Conservation (phyloP, 768 basidiomycete genomes). For the Mrakia gelida region DNA sequence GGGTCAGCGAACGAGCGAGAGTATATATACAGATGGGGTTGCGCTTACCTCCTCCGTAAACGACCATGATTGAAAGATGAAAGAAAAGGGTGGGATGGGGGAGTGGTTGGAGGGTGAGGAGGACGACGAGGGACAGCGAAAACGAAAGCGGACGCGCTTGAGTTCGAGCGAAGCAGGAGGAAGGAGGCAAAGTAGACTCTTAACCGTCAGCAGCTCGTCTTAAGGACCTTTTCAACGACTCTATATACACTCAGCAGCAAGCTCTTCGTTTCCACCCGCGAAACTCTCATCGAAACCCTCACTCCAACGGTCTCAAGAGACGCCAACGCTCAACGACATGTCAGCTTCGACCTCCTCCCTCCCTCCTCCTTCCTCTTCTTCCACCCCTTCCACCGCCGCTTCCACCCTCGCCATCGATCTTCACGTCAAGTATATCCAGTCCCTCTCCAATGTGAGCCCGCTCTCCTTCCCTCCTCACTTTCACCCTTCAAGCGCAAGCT, state of each 20-base stretch:
- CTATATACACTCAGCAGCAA: no score
- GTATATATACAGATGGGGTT: no score
- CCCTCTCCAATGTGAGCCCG: constrained; percentile 45
- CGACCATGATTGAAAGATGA: constrained; percentile 20
- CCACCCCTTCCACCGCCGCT: background rate
- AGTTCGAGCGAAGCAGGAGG: no score
- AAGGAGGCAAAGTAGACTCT: background rate
- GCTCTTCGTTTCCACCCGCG: no score
- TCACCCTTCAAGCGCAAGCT: no score
- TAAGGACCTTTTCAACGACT: background rate
- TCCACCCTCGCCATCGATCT: constrained; percentile 51
- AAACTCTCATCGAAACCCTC: background rate
- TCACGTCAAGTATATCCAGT: constrained; percentile 71
- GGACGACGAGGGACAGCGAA: background rate
- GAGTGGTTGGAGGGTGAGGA: background rate
- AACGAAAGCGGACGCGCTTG: background rate
- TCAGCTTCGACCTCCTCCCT: background rate
- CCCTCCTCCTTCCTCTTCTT: constrained; percentile 3
- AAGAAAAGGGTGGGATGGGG: background rate
- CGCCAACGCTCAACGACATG: background rate
- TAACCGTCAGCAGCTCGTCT: background rate
- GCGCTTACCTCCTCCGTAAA: constrained; percentile 31
- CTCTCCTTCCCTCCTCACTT: no score
- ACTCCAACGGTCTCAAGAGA: background rate
- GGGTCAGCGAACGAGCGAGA: no score